These are phyloP conservation scores for Ilyonectria robusta DNA, from an alignment of 2,329 filamentous ascomycete species.

Conservation along the genomic window DNA sequence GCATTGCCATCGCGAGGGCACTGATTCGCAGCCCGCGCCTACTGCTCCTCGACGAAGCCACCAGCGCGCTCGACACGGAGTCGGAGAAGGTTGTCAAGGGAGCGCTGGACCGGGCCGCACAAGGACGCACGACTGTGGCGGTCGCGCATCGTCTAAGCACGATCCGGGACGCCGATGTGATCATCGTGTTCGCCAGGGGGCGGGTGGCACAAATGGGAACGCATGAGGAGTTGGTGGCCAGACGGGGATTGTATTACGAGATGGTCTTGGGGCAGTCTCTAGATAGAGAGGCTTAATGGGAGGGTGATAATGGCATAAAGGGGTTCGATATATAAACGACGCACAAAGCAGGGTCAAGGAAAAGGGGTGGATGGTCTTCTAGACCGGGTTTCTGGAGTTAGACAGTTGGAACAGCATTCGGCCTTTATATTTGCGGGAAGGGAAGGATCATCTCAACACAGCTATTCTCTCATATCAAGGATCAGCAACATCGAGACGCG, in stretches of 20 bases:
- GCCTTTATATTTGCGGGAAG: not conserved
- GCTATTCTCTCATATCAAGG: not conserved
- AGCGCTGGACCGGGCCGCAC: slow-evolving; percentile 66
- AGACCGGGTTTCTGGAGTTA: not conserved
- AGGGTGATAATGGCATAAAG: not conserved
- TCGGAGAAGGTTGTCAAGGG: slow-evolving; percentile 76
- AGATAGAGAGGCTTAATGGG: slow-evolving; percentile 50
- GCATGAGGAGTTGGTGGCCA: slow-evolving; percentile 69
- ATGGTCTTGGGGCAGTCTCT: slow-evolving; percentile 65
- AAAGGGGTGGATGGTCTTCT: not conserved
- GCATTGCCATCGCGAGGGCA: slow-evolving; percentile 80
- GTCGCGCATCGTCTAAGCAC: slow-evolving; percentile 74
- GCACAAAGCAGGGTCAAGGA: not conserved
- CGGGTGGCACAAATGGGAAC: slow-evolving; percentile 71
- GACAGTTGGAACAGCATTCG: not conserved
- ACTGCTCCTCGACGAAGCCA: slow-evolving; percentile 82
- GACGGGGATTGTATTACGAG: slow-evolving; percentile 64
- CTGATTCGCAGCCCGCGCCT: slow-evolving; percentile 77
- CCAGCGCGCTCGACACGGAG: slow-evolving; percentile 73
- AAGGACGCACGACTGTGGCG: slow-evolving; percentile 69
- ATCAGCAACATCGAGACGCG: not conserved
- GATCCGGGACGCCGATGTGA: slow-evolving; percentile 71
- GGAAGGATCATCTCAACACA: not conserved
- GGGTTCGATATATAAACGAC: not conserved
- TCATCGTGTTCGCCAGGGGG: slow-evolving; percentile 69